phyloP scores from a whole-genome alignment of 441 rosid genomes.

The Bruguiera hainesii region DNA sequence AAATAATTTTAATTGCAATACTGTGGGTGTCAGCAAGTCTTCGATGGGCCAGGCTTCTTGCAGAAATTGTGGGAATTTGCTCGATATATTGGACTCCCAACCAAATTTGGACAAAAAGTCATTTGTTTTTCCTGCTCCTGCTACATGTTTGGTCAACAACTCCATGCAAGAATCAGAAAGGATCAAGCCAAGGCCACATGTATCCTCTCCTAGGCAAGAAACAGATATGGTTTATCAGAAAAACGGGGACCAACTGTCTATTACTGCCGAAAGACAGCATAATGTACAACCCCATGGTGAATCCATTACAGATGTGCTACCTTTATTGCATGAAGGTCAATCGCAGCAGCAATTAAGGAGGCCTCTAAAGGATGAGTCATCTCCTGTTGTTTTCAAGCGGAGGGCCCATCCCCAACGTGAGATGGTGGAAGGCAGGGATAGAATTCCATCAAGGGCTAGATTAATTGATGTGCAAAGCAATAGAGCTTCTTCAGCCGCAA shows the following conservation, averaged over 20 bases:
- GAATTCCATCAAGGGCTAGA: constrained; percentile 37
- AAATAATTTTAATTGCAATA: constrained; percentile 15
- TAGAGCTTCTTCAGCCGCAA: constrained; percentile 38
- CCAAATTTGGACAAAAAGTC: constrained; percentile 25
- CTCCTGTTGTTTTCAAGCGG: constrained; percentile 22
- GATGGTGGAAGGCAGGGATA: constrained; percentile 30
- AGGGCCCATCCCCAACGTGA: constrained; percentile 30
- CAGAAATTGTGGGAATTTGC: constrained; percentile 58
- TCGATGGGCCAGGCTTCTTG: constrained; percentile 44
- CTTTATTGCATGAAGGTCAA: constrained; percentile 23
- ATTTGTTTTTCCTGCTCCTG: constrained; percentile 21
- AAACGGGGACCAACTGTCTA: constrained; percentile 23
- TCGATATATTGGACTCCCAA: constrained; percentile 37
- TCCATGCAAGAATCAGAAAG: constrained; percentile 27
- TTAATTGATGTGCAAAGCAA: constrained; percentile 33
- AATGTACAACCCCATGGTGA: constrained; percentile 12
- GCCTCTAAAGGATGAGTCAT: constrained; percentile 41
- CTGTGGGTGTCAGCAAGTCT: constrained; percentile 20
- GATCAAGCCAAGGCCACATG: constrained; percentile 26
- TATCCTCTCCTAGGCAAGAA: constrained; percentile 30
- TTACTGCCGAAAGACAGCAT: constrained; percentile 22
- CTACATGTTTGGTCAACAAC: constrained; percentile 14
- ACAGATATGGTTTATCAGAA: constrained; percentile 33
- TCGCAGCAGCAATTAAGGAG: constrained; percentile 23
- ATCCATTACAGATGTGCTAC: constrained; percentile 24